phyloP scores from a whole-genome alignment of 2,329 filamentous ascomycete species.

The Calonectria pseudoreteaudii region DNA sequence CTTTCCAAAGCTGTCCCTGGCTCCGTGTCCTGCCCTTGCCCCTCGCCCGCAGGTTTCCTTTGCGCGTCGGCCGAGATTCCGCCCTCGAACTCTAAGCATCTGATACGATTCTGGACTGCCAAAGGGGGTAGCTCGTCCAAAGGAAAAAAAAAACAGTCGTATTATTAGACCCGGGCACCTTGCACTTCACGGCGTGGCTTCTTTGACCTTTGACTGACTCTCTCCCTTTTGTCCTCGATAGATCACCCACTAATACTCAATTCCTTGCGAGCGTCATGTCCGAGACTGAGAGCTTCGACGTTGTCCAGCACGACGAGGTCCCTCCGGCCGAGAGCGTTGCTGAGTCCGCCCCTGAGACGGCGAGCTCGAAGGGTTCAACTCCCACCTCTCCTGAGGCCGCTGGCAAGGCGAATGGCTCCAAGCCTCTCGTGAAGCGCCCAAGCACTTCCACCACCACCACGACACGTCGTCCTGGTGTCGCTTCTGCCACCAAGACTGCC shows the following conservation, averaged over 20 bases:
- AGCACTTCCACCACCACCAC: constrained; percentile 48
- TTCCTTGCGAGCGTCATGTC: constrained; percentile 52
- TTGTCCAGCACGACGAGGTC: constrained; percentile 57
- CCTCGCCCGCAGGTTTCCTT: not conserved
- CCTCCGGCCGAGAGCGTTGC: constrained; percentile 44
- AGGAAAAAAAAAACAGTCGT: not conserved
- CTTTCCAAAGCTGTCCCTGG: constrained; percentile 15
- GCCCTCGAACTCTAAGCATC: constrained; percentile 18
- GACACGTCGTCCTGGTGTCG: constrained; percentile 46
- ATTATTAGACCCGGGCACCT: constrained; percentile 21
- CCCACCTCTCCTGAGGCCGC: constrained; percentile 48
- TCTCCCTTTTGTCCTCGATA: constrained; percentile 7
- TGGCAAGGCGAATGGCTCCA: constrained; percentile 48
- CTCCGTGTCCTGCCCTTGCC: not conserved
- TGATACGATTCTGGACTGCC: constrained; percentile 4
- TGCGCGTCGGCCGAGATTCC: constrained; percentile 16
- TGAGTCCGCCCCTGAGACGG: constrained; percentile 35
- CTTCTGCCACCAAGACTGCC: constrained; percentile 44
- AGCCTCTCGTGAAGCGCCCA: constrained; percentile 51
- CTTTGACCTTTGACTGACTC: constrained; percentile 19
- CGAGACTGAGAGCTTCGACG: constrained; percentile 60
- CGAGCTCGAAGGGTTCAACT: constrained; percentile 43
- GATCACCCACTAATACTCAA: constrained; percentile 31
- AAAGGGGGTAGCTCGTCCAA: not conserved
- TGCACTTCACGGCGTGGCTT: not conserved